These are phyloP conservation scores for Abortiporus biennis DNA, from an alignment of 1,284 basidiomycete species.

Conservation along the genomic window DNA sequence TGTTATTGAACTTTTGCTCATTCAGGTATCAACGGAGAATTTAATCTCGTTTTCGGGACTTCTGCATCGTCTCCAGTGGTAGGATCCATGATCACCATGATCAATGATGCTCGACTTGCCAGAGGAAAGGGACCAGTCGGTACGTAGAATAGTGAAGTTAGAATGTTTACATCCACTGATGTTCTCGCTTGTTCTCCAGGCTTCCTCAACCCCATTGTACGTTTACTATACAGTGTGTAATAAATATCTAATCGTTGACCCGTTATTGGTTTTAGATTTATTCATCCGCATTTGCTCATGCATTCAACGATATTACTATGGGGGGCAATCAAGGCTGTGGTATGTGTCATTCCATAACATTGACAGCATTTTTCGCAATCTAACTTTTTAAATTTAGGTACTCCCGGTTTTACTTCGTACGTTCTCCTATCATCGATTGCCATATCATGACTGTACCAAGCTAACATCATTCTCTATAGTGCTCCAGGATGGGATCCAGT, in stretches of 20 bases:
- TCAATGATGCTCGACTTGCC: constrained; percentile 33
- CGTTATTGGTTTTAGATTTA: constrained; percentile 9
- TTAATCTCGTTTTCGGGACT: constrained; percentile 24
- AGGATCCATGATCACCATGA: constrained; percentile 29
- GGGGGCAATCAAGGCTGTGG: constrained; percentile 14
- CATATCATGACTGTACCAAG: not conserved
- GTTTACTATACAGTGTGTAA: not conserved
- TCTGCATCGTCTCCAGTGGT: constrained; percentile 28
- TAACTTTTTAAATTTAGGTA: constrained; percentile 6
- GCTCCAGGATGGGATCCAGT: constrained; percentile 14
- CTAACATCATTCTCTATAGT: not conserved
- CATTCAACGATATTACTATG: constrained; percentile 14
- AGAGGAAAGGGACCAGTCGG: constrained; percentile 28
- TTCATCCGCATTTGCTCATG: constrained; percentile 7
- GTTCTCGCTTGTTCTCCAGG: too few relatives aligned
- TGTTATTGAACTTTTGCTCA: not conserved
- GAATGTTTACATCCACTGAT: not conserved
- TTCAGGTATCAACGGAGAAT: constrained; percentile 15
- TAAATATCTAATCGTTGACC: not conserved
- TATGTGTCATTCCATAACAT: not conserved
- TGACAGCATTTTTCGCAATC: not conserved
- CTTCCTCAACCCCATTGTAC: constrained; percentile 20
- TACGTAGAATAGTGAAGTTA: constrained; percentile 9
- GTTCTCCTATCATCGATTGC: not conserved
- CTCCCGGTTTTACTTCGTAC: constrained; percentile 6